Conservation (phyloP, 2,329 filamentous ascomycete species). For the Phoma sp. region DNA sequence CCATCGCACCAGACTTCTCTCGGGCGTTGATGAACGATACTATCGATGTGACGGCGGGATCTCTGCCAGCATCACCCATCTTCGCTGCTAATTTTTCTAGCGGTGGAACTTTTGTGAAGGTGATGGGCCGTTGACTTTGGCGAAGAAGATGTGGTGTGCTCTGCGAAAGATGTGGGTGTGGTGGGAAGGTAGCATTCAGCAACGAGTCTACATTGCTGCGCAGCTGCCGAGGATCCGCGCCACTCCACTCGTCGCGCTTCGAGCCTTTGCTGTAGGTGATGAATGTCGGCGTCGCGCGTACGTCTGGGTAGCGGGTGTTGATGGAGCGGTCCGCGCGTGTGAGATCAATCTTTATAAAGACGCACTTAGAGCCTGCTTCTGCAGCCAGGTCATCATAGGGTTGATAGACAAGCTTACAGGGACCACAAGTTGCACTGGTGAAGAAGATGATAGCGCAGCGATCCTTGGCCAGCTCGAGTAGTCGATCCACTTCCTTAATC, state of each 20-base stretch:
- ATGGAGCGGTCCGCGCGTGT: constrained; percentile 68
- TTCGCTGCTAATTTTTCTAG: constrained; percentile 82
- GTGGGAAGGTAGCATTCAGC: constrained; percentile 74
- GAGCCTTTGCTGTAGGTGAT: constrained; percentile 80
- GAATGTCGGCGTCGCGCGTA: constrained; percentile 86
- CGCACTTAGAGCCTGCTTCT: constrained; percentile 70
- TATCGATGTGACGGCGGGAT: constrained; percentile 68
- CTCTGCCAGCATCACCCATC: constrained; percentile 68
- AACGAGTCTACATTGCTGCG: constrained; percentile 75
- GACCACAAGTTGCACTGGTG: constrained; percentile 83
- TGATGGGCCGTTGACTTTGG: constrained; percentile 69
- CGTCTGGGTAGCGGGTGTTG: constrained; percentile 63
- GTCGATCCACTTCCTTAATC: constrained; percentile 64
- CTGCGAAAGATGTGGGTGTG: constrained; percentile 76
- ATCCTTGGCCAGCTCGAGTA: constrained; percentile 65
- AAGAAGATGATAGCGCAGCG: constrained; percentile 88
- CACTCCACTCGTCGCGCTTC: constrained; percentile 80
- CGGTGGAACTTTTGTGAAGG: constrained; percentile 80
- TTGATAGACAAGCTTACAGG: constrained; percentile 84
- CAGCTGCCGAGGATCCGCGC: constrained; percentile 72
- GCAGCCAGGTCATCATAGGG: constrained; percentile 80
- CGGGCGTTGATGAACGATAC: constrained; percentile 74
- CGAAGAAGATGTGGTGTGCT: constrained; percentile 73
- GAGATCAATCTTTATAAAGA: constrained; percentile 84
- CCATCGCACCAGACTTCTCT: constrained; percentile 63